A percentile compares a stretch with the other conserved stretches of the same genome.
phyloP scores from a whole-genome alignment of 257 asterid species.

The Petunia axillaris region DNA sequence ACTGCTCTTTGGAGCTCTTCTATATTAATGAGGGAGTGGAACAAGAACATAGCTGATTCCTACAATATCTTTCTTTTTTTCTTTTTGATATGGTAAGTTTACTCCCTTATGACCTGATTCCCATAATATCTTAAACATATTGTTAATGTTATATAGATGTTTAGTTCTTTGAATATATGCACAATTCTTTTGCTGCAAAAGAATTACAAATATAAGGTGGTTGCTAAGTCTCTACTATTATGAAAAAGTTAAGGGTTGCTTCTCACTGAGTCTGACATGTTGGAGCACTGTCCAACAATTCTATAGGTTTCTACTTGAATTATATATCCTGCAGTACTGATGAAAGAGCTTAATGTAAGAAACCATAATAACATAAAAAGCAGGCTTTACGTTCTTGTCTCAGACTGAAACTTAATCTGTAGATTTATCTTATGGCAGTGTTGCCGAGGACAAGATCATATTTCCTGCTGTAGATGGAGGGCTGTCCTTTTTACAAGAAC shows the following conservation, averaged over 20 bases:
- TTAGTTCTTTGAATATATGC: background rate
- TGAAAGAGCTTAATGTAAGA: constrained; percentile 13
- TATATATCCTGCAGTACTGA: background rate
- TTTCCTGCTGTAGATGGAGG: constrained; percentile 56
- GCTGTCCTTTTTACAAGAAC: constrained; percentile 48
- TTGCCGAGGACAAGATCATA: constrained; percentile 55
- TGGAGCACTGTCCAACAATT: background rate
- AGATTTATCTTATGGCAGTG: constrained; percentile 33
- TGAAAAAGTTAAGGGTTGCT: constrained; percentile 14
- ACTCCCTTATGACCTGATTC: background rate
- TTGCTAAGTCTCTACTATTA: background rate
- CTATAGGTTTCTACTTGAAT: background rate
- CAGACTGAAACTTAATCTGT: background rate
- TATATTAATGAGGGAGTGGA: background rate
- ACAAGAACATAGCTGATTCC: constrained; percentile 23
- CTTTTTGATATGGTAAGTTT: no score
- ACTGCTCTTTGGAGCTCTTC: background rate
- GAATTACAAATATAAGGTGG: background rate
- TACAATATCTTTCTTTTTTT: background rate
- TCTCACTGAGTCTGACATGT: background rate
- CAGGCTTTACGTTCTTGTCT: background rate
- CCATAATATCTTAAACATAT: background rate
- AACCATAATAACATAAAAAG: background rate
- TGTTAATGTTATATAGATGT: constrained; percentile 18
- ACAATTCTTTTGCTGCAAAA: background rate